phyloP scores from a whole-genome alignment of 192 early-diverging fungal genomes.

The Diversispora eburnea region DNA sequence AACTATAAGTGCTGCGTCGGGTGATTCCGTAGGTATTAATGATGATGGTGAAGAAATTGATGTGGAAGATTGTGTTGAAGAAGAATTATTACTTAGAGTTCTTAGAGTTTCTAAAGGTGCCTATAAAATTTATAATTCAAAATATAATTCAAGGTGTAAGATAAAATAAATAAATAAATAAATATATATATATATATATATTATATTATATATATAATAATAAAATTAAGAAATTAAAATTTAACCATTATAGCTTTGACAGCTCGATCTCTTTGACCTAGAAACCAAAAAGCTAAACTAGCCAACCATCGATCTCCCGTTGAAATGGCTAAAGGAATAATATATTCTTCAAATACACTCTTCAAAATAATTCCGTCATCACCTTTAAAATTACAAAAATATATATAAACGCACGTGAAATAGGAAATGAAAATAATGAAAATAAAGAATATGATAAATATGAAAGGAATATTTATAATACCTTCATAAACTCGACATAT shows the following conservation, averaged over 20 bases:
- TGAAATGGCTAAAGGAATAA: conserved; percentile 55
- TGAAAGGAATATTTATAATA: conserved; percentile 28
- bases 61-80: not conserved
- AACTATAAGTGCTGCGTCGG: conserved; percentile 69
- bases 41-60: not conserved
- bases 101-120: conserved; percentile 15
- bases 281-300: conserved; percentile 46
- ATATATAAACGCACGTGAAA: not conserved
- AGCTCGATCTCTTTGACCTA: conserved; percentile 31
- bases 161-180: not conserved
- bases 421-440: not conserved
- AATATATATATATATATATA: not conserved
- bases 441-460: not conserved
- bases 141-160: not conserved
- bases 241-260: conserved; percentile 26
- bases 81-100: not conserved
- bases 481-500: conserved; percentile 92
- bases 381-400: conserved; percentile 37
- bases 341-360: conserved; percentile 44
- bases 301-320: conserved; percentile 67
- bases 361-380: conserved; percentile 54
- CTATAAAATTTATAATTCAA: not conserved
- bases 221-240: not conserved
- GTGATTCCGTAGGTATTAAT: conserved; percentile 12
- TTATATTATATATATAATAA: not conserved